Conservation (phyloP, 2,329 filamentous ascomycete species). For the Pyricularia pennisetigena region DNA sequence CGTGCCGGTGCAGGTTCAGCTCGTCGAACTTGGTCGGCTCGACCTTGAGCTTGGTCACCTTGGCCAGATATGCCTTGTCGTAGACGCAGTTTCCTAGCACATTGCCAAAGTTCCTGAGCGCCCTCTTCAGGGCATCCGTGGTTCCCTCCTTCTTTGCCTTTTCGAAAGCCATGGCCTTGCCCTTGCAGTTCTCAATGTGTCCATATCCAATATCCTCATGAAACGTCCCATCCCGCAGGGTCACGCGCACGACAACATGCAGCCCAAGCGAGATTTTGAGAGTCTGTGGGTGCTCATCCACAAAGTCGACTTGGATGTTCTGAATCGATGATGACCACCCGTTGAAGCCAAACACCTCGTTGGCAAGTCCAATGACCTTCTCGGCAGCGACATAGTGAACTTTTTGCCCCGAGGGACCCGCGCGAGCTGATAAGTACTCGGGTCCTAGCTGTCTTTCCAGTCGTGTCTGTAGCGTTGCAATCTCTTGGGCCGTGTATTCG, state of each 20-base stretch:
- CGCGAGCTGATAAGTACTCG: slow-evolving; percentile 84
- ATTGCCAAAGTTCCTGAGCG: slow-evolving; percentile 87
- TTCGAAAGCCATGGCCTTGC: slow-evolving; percentile 91
- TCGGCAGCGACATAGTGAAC: slow-evolving; percentile 94
- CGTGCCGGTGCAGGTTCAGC: slow-evolving; percentile 70
- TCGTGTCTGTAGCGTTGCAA: slow-evolving; percentile 75
- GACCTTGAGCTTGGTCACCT: slow-evolving; percentile 83
- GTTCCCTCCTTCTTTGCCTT: slow-evolving; percentile 98
- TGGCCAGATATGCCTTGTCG: slow-evolving; percentile 85
- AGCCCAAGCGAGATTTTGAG: slow-evolving; percentile 76
- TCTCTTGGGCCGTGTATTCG: slow-evolving; percentile 81
- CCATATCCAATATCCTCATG: slow-evolving; percentile 98
- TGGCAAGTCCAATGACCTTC: slow-evolving; percentile 90
- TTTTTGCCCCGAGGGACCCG: slow-evolving; percentile 73
- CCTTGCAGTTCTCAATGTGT: slow-evolving; percentile 90
- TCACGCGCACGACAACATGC: slow-evolving; percentile 84
- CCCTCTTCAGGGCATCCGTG: slow-evolving; percentile 85
- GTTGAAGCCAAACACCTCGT: slow-evolving; percentile 94
- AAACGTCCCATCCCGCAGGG: slow-evolving; percentile 85
- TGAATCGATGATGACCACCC: slow-evolving; percentile 96
- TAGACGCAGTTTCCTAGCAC: slow-evolving; percentile 98
- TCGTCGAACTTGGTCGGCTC: slow-evolving; percentile 69
- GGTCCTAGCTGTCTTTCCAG: slow-evolving; percentile 91
- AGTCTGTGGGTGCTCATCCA: slow-evolving; percentile 73
- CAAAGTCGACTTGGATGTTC: slow-evolving; percentile 90